phyloP scores from a whole-genome alignment of 108 stramenopile species.

The Cylindrotheca fusiformis region DNA sequence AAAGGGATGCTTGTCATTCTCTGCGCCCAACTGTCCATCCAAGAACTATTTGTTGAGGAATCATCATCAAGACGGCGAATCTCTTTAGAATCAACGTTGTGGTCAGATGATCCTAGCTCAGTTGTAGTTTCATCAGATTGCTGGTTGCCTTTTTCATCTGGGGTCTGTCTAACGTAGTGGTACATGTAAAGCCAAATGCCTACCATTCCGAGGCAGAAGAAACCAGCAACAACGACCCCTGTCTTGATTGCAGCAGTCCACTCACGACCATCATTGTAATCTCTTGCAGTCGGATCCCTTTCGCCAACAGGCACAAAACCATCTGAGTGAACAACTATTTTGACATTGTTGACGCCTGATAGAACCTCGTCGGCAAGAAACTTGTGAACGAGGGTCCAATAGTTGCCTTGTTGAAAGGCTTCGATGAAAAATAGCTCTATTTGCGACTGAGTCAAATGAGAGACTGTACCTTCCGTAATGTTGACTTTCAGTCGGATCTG shows the following conservation, averaged over 20 bases:
- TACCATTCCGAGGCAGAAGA: conserved; percentile 2
- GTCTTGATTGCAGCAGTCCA: conserved; percentile 10
- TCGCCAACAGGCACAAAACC: conserved; percentile 14
- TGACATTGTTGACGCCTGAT: conserved; percentile 10
- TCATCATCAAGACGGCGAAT: conserved; percentile 5
- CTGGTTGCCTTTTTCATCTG: neutral
- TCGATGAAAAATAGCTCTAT: conserved; percentile 31
- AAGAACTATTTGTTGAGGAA: conserved; percentile 6
- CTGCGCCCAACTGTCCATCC: conserved; percentile 36
- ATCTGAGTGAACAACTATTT: conserved; percentile 14
- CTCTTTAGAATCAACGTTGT: neutral
- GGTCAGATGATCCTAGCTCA: neutral
- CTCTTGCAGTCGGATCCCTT: neutral
- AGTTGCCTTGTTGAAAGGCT: conserved; percentile 26
- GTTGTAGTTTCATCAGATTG: conserved; percentile 6
- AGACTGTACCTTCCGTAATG: neutral
- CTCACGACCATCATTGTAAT: neutral
- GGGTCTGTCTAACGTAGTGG: neutral
- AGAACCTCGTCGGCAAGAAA: conserved; percentile 11
- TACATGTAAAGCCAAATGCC: conserved; percentile 22
- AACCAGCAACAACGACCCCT: neutral
- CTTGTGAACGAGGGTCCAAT: conserved; percentile 16
- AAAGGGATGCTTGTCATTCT: conserved; percentile 33
- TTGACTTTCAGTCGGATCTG: neutral
- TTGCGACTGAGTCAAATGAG: conserved; percentile 9